phyloP scores from a whole-genome alignment of 768 basidiomycete species.

The Mrakia gelida region DNA sequence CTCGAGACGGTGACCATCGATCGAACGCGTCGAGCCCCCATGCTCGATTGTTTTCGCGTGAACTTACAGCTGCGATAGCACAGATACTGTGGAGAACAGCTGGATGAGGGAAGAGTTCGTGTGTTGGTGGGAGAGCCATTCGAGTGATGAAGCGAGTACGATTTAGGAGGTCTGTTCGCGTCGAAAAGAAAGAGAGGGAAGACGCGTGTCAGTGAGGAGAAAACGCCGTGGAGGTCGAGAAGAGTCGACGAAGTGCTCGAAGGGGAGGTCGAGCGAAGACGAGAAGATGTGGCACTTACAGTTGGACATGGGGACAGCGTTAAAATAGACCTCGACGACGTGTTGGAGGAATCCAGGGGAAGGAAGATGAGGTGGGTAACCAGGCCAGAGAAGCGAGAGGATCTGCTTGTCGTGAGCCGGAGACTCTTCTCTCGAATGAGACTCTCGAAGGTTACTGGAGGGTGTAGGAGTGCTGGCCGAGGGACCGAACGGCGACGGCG shows the following conservation, averaged over 20 bases:
- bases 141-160: slow-evolving; percentile 7
- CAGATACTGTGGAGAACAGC: slow-evolving; percentile 28
- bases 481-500: background rate
- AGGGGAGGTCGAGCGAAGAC: background rate
- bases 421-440: background rate
- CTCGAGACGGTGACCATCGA: background rate
- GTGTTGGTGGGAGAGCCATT: slow-evolving; percentile 26
- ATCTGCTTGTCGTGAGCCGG: slow-evolving; percentile 1
- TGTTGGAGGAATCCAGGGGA: slow-evolving; percentile 17
- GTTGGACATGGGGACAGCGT: background rate
- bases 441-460: background rate
- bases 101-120: slow-evolving; percentile 22
- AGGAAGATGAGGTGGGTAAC: slow-evolving; percentile 24
- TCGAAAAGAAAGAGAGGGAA: background rate
- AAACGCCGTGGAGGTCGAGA: too few species aligned
- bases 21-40: background rate
- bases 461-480: background rate
- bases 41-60: background rate
- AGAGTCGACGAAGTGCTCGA: too few species aligned
- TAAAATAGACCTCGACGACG: slow-evolving; percentile 11
- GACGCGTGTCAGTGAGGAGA: too few species aligned
- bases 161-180: slow-evolving; percentile 10
- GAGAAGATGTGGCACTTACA: background rate
- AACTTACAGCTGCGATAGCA: slow-evolving; percentile 16
- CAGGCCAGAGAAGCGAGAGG: slow-evolving; percentile 14